Percentiles rank a stretch among this genome's conserved stretches.
Conservation (phyloP, 192 early-diverging fungal genomes). For the Coemansia sp. region DNA sequence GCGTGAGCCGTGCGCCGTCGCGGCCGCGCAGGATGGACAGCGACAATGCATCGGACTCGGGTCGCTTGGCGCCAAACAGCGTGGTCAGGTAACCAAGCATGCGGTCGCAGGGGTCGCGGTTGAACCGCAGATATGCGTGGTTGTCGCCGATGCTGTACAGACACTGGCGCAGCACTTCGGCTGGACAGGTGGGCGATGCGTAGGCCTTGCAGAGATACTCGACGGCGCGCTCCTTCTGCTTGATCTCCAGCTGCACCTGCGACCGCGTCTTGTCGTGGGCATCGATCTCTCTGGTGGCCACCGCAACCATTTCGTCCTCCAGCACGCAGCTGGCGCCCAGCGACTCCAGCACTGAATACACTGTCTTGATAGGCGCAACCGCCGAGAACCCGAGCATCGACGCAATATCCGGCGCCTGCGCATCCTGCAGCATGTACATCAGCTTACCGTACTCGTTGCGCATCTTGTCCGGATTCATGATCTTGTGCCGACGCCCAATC, state of each 20-base stretch:
- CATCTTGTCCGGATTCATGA: conserved; percentile 98
- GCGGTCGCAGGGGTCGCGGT: conserved; percentile 92
- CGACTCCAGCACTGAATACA: conserved; percentile 73
- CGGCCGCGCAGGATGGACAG: conserved; percentile 82
- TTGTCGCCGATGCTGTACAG: conserved; percentile 98
- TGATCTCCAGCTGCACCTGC: conserved; percentile 82
- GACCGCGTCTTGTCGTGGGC: conserved; percentile 63
- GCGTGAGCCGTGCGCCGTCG: conserved; percentile 85
- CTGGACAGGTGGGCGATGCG: conserved; percentile 57
- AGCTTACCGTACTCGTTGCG: conserved; percentile 93
- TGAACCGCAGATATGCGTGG: conserved; percentile 86
- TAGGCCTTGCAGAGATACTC: conserved; percentile 84
- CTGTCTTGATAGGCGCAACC: conserved; percentile 87
- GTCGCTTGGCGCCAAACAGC: conserved; percentile 66
- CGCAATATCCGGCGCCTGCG: conserved; percentile 69
- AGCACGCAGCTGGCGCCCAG: conserved; percentile 67
- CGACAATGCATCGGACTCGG: conserved; percentile 64
- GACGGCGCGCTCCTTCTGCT: conserved; percentile 88
- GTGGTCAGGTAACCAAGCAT: conserved; percentile 77
- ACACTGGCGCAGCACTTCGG: conserved; percentile 76
- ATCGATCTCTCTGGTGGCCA: conserved; percentile 67
- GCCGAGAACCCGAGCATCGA: conserved; percentile 78
- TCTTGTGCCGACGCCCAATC: conserved; percentile 78
- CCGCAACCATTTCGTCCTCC: conserved; percentile 75
- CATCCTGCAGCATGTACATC: conserved; percentile 87